A percentile compares a stretch with the other conserved stretches of the same genome.
phyloP scores from a whole-genome alignment of 805 yeast species.

The Zygotorulaspora chibaensis region DNA sequence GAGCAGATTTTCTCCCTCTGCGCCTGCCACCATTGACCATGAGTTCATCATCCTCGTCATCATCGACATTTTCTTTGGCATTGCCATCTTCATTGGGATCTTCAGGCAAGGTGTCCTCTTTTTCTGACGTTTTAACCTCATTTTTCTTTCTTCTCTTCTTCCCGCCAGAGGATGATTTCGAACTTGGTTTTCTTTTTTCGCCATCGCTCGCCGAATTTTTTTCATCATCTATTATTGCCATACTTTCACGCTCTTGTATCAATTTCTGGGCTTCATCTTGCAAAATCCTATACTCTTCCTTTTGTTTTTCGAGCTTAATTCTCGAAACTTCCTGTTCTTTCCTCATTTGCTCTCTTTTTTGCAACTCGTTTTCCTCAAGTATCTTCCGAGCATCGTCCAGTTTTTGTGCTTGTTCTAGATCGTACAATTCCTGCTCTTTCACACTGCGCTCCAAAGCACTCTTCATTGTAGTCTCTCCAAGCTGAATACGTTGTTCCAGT shows the following conservation, averaged over 20 bases:
- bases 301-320: slow-evolving; percentile 46
- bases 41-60: slow-evolving; percentile 30
- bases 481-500: slow-evolving; percentile 76
- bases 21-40: slow-evolving; percentile 15
- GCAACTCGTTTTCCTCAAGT: slow-evolving; percentile 54
- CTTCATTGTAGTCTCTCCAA: slow-evolving; percentile 73
- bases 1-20: slow-evolving; percentile 29
- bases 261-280: slow-evolving; percentile 57
- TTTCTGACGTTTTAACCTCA: slow-evolving; percentile 16
- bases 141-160: slow-evolving; percentile 23
- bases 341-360: slow-evolving; percentile 43
- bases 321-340: slow-evolving; percentile 48
- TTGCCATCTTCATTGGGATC: slow-evolving; percentile 12
- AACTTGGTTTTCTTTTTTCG: slow-evolving; percentile 32
- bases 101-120: slow-evolving; percentile 13
- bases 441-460: slow-evolving; percentile 66
- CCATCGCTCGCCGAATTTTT: slow-evolving; percentile 38
- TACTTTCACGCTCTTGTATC: slow-evolving; percentile 50
- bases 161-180: slow-evolving; percentile 32
- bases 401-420: slow-evolving; percentile 51
- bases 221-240: slow-evolving; percentile 40
- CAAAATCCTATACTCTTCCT: slow-evolving; percentile 45
- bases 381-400: slow-evolving; percentile 68
- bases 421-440: slow-evolving; percentile 68
- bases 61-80: slow-evolving; percentile 17